Base-by-base conservation (phyloP, 345 rosid species). In the Microcos paniculata region DNA sequence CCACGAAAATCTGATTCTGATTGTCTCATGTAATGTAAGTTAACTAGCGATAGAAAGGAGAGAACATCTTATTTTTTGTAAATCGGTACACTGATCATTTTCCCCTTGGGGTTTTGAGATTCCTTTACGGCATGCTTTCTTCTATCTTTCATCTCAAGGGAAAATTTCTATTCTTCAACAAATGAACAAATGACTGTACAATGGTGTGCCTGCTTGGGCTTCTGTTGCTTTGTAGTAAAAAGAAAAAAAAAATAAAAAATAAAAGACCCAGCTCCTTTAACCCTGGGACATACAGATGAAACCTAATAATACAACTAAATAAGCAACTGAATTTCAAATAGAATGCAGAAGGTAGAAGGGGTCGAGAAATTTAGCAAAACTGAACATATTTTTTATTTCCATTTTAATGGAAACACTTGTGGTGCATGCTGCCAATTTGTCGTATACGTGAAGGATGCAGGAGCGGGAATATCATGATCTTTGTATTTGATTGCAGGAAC, bases 101-200 rank as follows among this genome's bases (percentile, higher is more conserved):
- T 61, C 9, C 35, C 21, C 19, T 23, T 24, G 1, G 40, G 40
- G 40, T 7, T 7, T 35, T 35, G 61, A 24, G 72, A 42, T 57
- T 72, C 45, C 62, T 24, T 42, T 11, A 74, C 53, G 77, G 59
- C n/a, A n/a, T n/a, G n/a, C 18, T 73, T 70, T 69, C 73, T 61
- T 70, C 74, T 71, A n/a, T 51, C 23, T 45, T 74, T 62, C 59
- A 70, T 55, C 81, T 71, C 86, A 49, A 71, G 70, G 72, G 71
- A 51, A 80, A 64, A 80, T 77, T 78, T 80, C 75, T 63, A 8
- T 45, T 45, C 35, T 77, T 74, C 77, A 90, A 88, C 85, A 88
- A 90, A 88, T 88, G 84, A 88, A 87, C 80, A 83, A 88, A 88
- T 88, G 70, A 79, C 93, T 87, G 84, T 88, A 88, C 92, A 88